A percentile compares a stretch with the other conserved stretches of the same genome.
These are phyloP conservation scores for Knufia fluminis DNA, from an alignment of 2,329 filamentous ascomycete genomes.

Conservation along the genomic window DNA sequence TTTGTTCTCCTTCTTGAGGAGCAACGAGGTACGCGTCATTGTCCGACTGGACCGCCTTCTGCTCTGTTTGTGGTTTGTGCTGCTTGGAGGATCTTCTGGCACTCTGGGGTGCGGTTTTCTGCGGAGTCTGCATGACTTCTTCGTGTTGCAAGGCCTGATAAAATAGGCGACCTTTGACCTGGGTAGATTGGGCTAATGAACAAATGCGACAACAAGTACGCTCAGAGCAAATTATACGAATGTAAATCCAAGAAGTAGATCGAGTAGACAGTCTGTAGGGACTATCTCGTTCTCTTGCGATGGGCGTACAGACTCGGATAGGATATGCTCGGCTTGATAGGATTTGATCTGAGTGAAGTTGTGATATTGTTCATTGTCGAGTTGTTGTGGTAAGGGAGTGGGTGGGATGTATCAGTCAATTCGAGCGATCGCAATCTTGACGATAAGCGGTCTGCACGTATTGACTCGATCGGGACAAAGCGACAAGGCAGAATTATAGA, in stretches of 20 bases:
- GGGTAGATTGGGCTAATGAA: constrained; percentile 25
- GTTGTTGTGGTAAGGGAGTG: constrained; percentile 1
- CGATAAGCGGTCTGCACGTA: constrained; percentile 6
- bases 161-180: constrained; percentile 39
- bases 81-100: constrained; percentile 41
- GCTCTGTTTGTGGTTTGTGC: constrained; percentile 28
- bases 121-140: constrained; percentile 37
- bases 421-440: constrained; percentile 3
- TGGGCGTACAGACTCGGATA: constrained; percentile 16
- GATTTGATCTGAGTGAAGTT: constrained; percentile 12
- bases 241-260: background rate
- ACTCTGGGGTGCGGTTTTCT: constrained; percentile 27
- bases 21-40: constrained; percentile 26
- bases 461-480: background rate
- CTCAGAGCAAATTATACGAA: constrained; percentile 6
- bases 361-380: constrained; percentile 21
- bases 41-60: constrained; percentile 27
- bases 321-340: constrained; percentile 15
- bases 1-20: constrained; percentile 18
- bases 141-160: constrained; percentile 32
- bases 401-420: too few relatives aligned
- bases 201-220: constrained; percentile 18
- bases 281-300: constrained; percentile 22
- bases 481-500: background rate
- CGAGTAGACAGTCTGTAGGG: background rate